phyloP scores from a whole-genome alignment of 1,139 yeast species.

The Wickerhamiella infanticola region DNA sequence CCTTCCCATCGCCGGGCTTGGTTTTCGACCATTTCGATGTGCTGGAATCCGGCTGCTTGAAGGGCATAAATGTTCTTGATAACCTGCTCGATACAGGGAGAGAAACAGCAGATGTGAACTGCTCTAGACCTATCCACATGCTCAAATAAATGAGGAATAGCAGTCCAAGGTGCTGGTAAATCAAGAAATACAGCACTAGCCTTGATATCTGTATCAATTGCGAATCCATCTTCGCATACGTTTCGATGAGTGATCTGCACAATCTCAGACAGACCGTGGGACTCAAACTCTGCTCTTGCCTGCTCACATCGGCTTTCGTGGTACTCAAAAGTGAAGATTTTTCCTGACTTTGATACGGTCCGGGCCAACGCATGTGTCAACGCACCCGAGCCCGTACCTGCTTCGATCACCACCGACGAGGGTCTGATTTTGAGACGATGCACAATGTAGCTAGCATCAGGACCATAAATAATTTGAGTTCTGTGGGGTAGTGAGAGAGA shows the following conservation, averaged over 20 bases:
- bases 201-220: constrained; percentile 29
- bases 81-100: constrained; percentile 97
- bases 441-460: constrained; percentile 81
- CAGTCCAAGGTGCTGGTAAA: constrained; percentile 95
- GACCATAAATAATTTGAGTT: constrained; percentile 94
- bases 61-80: constrained; percentile 66
- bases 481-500: constrained; percentile 87
- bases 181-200: constrained; percentile 77
- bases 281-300: constrained; percentile 60
- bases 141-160: constrained; percentile 52
- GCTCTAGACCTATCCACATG: constrained; percentile 42
- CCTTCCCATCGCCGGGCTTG: constrained; percentile 83
- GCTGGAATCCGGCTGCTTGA: constrained; percentile 67
- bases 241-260: constrained; percentile 72
- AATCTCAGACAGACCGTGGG: constrained; percentile 43
- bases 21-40: constrained; percentile 86
- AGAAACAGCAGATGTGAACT: constrained; percentile 77
- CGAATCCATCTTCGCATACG: constrained; percentile 80
- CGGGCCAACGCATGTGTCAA: constrained; percentile 89
- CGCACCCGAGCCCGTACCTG: constrained; percentile 96
- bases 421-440: constrained; percentile 63
- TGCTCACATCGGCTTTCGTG: constrained; percentile 72
- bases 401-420: constrained; percentile 76
- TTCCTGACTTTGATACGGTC: constrained; percentile 47
- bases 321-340: constrained; percentile 74